A percentile compares a stretch with the other conserved stretches of the same genome.
Conservation (phyloP, 2,329 filamentous ascomycete species). For the Acephala macrosclerotiorum region DNA sequence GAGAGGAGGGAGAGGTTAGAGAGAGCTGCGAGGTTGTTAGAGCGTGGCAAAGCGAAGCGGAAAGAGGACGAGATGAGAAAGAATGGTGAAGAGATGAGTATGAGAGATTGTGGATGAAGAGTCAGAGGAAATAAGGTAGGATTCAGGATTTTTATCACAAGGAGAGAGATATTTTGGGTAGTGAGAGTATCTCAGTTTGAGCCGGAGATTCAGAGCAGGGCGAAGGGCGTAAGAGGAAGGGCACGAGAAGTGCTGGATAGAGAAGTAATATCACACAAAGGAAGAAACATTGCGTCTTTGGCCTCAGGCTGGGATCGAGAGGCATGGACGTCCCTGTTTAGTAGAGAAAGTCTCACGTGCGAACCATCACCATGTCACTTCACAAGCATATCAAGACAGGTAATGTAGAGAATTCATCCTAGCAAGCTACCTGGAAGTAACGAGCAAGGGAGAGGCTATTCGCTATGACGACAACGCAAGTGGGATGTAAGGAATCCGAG, state of each 20-base stretch:
- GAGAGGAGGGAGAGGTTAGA: conserved; percentile 50
- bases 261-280: too few relatives aligned
- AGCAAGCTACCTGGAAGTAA: conserved; percentile 32
- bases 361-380: neutral
- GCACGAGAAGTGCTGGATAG: too few relatives aligned
- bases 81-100: too few relatives aligned
- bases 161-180: too few relatives aligned
- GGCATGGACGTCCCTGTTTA: too few relatives aligned
- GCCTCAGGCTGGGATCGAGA: too few relatives aligned
- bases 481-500: conserved; percentile 39
- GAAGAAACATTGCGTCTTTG: too few relatives aligned
- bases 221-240: too few relatives aligned
- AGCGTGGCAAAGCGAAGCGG: conserved; percentile 13
- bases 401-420: conserved; percentile 34
- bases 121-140: neutral
- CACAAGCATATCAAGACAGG: neutral
- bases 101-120: conserved; percentile 12
- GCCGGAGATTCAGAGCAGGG: too few relatives aligned
- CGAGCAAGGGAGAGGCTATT: conserved; percentile 34
- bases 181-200: neutral
- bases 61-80: neutral
- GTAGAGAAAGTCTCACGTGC: neutral
- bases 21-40: conserved; percentile 49
- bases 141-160: too few relatives aligned
- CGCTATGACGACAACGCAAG: conserved; percentile 43